Evolutionary conservation across 257 asterid species (phyloP).

Genomic region (Solanum sejunctum): DNA sequence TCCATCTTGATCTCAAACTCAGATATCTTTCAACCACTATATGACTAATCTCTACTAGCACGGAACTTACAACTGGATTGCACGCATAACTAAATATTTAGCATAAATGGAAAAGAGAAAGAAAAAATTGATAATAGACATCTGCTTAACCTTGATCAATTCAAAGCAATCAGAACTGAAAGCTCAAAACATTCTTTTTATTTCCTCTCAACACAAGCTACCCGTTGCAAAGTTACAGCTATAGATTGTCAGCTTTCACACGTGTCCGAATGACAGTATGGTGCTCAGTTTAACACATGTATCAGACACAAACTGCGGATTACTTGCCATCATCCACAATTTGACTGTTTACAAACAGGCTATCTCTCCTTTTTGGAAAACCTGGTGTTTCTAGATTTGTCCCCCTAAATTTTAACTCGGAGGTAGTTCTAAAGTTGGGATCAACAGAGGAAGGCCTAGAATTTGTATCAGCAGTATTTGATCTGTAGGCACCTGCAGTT

Average conservation of each 20-base stretch:
- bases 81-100: not conserved
- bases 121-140: not conserved
- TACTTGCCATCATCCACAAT: slow-evolving; percentile 47
- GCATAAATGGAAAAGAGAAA: not conserved
- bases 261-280: not conserved
- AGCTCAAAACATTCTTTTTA: slow-evolving; percentile 13
- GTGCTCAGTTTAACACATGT: not conserved
- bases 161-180: not conserved
- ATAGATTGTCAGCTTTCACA: not conserved
- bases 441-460: slow-evolving; percentile 48
- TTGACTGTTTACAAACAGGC: slow-evolving; percentile 40
- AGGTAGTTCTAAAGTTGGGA: slow-evolving; percentile 38
- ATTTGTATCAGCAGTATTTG: slow-evolving; percentile 30
- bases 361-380: slow-evolving; percentile 58
- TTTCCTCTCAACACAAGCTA: slow-evolving; percentile 7
- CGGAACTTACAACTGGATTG: not conserved
- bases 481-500: slow-evolving; percentile 32
- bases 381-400: slow-evolving; percentile 41
- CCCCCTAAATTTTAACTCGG: slow-evolving; percentile 66
- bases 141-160: not conserved
- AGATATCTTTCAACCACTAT: not conserved
- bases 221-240: slow-evolving; percentile 21
- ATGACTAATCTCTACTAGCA: not conserved
- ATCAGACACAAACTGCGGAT: not conserved
- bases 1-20: not conserved